phyloP scores from a whole-genome alignment of 768 basidiomycete genomes.

The Leccinellum luteum region DNA sequence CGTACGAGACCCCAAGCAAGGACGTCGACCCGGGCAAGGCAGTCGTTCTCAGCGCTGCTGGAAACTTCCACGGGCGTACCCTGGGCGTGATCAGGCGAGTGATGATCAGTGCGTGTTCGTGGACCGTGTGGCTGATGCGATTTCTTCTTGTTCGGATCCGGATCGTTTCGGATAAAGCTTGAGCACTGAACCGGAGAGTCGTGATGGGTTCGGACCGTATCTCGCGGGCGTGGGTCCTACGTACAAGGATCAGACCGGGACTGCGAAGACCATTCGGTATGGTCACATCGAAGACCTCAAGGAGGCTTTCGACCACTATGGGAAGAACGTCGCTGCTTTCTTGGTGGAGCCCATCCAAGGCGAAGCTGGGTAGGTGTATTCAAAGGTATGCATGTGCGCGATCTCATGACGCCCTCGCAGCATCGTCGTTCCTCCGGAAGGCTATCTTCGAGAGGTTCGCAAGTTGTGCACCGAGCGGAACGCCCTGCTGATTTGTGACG shows the following conservation, averaged over 20 bases:
- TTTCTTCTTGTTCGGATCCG: background rate
- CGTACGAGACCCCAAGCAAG: slow-evolving; percentile 83
- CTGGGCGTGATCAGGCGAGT: slow-evolving; percentile 77
- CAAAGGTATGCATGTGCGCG: background rate
- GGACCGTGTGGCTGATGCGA: background rate
- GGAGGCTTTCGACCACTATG: slow-evolving; percentile 74
- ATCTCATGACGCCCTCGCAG: slow-evolving; percentile 36
- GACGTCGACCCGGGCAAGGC: slow-evolving; percentile 55
- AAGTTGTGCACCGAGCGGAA: slow-evolving; percentile 90
- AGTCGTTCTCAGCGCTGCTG: slow-evolving; percentile 78
- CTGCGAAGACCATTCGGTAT: slow-evolving; percentile 66
- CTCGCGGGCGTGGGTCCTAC: slow-evolving; percentile 81
- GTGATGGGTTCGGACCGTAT: slow-evolving; percentile 89
- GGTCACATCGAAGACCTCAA: slow-evolving; percentile 82
- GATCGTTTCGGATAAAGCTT: slow-evolving; percentile 48
- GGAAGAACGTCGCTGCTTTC: slow-evolving; percentile 86
- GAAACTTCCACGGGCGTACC: slow-evolving; percentile 96
- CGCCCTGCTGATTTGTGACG: slow-evolving; percentile 95
- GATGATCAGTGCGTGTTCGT: background rate
- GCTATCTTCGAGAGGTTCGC: slow-evolving; percentile 77
- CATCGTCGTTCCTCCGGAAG: slow-evolving; percentile 87
- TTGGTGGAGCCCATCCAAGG: slow-evolving; percentile 98
- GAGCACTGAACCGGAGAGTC: slow-evolving; percentile 92
- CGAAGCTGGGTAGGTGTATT: slow-evolving; percentile 81
- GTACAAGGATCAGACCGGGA: slow-evolving; percentile 52